Percentiles rank a stretch among this genome's conserved stretches.
These are phyloP conservation scores for Haplosporangium sp. DNA, from an alignment of 371 early-diverging fungal genomes.

Conservation along the genomic window DNA sequence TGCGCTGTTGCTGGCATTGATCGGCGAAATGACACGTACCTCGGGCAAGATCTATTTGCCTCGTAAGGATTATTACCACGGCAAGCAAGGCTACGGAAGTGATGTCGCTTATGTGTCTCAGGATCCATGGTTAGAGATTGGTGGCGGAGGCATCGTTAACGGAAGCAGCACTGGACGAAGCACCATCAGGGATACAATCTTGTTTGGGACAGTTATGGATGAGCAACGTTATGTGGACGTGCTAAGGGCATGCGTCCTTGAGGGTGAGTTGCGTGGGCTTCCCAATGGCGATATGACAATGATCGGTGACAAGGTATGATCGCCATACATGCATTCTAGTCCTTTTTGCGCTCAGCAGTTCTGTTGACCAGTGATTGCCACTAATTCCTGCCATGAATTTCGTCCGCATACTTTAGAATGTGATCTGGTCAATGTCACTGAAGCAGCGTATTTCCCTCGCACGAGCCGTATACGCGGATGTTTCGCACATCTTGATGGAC, in stretches of 20 bases:
- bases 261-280: constrained; percentile 59
- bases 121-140: constrained; percentile 54
- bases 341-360: background rate
- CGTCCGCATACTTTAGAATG: constrained; percentile 11
- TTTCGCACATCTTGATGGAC: constrained; percentile 50
- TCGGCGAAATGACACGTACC: constrained; percentile 52
- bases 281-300: constrained; percentile 48
- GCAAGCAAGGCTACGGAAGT: constrained; percentile 52
- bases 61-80: constrained; percentile 53
- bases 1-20: constrained; percentile 38
- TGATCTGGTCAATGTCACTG: constrained; percentile 54
- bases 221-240: constrained; percentile 65
- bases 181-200: constrained; percentile 61
- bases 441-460: constrained; percentile 54
- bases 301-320: constrained; percentile 46
- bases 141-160: constrained; percentile 29
- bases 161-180: constrained; percentile 45
- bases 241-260: constrained; percentile 72
- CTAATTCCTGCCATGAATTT: background rate
- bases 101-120: constrained; percentile 52
- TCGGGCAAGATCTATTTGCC: constrained; percentile 53
- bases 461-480: constrained; percentile 47
- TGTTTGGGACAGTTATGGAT: constrained; percentile 63
- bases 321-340: too few species aligned
- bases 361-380: background rate